phyloP scores from a whole-genome alignment of 2,329 filamentous ascomycete genomes.

The Diaporthe longicolla region DNA sequence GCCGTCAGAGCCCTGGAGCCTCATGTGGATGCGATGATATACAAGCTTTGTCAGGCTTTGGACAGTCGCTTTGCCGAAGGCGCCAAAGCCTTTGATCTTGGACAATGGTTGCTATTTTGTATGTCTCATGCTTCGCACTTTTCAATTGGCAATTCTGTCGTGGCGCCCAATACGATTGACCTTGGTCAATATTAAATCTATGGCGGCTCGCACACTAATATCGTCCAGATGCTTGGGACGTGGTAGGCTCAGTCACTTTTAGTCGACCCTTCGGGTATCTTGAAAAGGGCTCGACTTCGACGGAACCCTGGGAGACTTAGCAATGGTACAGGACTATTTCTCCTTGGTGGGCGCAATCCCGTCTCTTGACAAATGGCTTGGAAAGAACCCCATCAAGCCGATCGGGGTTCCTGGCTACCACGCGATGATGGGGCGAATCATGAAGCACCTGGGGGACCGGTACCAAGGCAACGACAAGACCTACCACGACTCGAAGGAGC shows the following conservation, averaged over 20 bases:
- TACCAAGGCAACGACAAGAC: conserved; percentile 49
- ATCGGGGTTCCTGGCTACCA: conserved; percentile 53
- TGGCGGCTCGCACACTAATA: neutral
- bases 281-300: conserved; percentile 54
- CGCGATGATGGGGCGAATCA: conserved; percentile 48
- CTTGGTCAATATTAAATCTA: no score
- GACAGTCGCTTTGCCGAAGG: conserved; percentile 50
- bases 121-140: neutral
- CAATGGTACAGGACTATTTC: conserved; percentile 51
- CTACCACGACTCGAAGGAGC: conserved; percentile 46
- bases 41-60: conserved; percentile 49
- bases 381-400: conserved; percentile 56
- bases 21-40: conserved; percentile 51
- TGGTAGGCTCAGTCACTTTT: conserved; percentile 57
- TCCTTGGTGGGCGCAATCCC: conserved; percentile 49
- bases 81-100: conserved; percentile 35
- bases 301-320: conserved; percentile 51
- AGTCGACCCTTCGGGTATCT: conserved; percentile 59
- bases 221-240: conserved; percentile 53
- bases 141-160: rapidly evolving
- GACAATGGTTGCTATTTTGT: conserved; percentile 11
- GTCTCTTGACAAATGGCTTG: conserved; percentile 53
- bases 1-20: conserved; percentile 50
- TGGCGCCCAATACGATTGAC: no score
- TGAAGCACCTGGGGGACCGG: conserved; percentile 50